Evolutionary conservation across 345 rosid species (phyloP).

Genomic region (Rhizophora mangle): DNA sequence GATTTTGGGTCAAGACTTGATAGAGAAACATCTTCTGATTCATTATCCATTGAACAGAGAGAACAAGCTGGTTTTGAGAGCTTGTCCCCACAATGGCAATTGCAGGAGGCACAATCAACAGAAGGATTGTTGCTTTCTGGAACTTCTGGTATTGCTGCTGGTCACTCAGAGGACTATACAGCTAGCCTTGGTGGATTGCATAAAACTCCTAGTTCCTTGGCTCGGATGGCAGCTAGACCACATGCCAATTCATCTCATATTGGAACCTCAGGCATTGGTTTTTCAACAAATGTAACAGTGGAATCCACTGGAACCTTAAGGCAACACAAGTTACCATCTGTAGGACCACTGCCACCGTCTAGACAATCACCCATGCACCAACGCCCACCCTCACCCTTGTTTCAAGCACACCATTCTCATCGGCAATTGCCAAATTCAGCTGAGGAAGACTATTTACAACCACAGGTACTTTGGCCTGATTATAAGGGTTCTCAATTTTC

Average conservation of each 20-base stretch:
- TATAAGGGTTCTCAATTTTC: constrained; percentile 45
- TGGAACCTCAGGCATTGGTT: constrained; percentile 40
- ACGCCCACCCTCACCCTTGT: constrained; percentile 38
- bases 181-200: constrained; percentile 38
- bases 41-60: constrained; percentile 52
- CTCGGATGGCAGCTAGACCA: constrained; percentile 45
- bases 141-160: constrained; percentile 20
- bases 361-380: constrained; percentile 47
- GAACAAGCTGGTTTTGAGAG: constrained; percentile 38
- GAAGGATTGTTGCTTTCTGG: constrained; percentile 39
- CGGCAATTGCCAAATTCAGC: constrained; percentile 28
- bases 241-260: constrained; percentile 34
- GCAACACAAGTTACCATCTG: constrained; percentile 42
- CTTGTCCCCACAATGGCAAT: constrained; percentile 37
- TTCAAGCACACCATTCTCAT: constrained; percentile 25
- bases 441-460: constrained; percentile 36
- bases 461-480: constrained; percentile 45
- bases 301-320: constrained; percentile 45
- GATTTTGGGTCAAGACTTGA: constrained; percentile 45
- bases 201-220: constrained; percentile 34
- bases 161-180: constrained; percentile 48
- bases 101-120: constrained; percentile 31
- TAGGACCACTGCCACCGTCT: constrained; percentile 41
- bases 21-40: constrained; percentile 39
- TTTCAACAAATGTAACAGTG: constrained; percentile 36